A percentile compares a stretch with the other conserved stretches of the same genome.
Evolutionary conservation across 2,329 filamentous ascomycete species (phyloP).

Genomic region (Nemania sp.): DNA sequence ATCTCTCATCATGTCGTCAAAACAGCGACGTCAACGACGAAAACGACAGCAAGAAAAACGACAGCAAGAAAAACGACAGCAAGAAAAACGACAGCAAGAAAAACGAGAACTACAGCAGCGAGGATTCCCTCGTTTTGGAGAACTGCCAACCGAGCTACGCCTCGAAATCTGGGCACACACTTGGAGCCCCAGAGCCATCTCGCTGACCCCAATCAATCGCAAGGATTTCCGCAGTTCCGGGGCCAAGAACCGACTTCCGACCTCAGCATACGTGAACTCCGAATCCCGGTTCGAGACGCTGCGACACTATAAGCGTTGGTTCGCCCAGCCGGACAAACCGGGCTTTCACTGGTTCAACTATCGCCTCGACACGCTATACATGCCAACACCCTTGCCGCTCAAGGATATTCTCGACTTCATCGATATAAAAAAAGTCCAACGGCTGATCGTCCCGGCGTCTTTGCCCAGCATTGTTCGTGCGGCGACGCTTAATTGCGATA

Average conservation of each 20-base stretch:
- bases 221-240: background rate
- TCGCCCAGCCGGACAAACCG: background rate
- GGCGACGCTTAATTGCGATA: background rate
- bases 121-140: conserved; percentile 2
- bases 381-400: background rate
- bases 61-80: background rate
- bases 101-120: background rate
- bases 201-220: background rate
- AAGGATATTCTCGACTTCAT: background rate
- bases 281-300: conserved; percentile 13
- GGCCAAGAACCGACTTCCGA: background rate
- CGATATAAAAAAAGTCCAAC: background rate
- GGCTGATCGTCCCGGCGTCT: background rate
- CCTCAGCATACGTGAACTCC: conserved; percentile 13
- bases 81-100: background rate
- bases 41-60: too few species aligned
- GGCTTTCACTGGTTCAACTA: conserved; percentile 14
- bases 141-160: conserved; percentile 11
- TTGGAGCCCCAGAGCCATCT: conserved; percentile 3
- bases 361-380: conserved; percentile 6
- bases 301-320: conserved; percentile 10
- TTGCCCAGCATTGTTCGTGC: background rate
- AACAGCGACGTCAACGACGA: background rate
- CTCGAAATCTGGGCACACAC: background rate
- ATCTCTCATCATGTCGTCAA: background rate